Percentiles rank a stretch among this genome's conserved stretches.
These are phyloP conservation scores for Malus orientalis DNA, from an alignment of 306 rosid species.

Conservation along the genomic window DNA sequence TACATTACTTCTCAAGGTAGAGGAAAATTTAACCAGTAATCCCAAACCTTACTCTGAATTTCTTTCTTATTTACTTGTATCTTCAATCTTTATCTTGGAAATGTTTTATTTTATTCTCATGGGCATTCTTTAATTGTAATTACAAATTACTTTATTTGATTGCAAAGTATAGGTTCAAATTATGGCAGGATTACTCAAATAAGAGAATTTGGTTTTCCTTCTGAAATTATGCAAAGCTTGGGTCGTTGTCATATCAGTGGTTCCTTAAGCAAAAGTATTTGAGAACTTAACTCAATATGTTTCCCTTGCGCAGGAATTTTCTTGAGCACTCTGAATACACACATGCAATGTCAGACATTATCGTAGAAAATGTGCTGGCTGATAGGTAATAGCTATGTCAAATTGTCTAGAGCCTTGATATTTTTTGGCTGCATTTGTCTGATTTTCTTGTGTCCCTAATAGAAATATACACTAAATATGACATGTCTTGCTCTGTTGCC, in stretches of 20 bases:
- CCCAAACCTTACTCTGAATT: background rate
- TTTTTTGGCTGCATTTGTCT: constrained; percentile 1
- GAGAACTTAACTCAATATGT: background rate
- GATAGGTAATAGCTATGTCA: constrained; percentile 51
- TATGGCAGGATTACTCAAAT: background rate
- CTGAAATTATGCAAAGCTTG: background rate
- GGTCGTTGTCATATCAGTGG: background rate
- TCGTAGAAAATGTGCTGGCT: constrained; percentile 54
- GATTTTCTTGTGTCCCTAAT: background rate
- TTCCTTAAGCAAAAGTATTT: background rate
- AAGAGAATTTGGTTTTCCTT: background rate
- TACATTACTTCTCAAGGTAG: constrained; percentile 86
- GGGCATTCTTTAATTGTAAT: background rate
- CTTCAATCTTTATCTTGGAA: background rate
- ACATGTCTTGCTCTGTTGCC: background rate
- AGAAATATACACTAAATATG: background rate
- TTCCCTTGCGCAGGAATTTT: constrained; percentile 64
- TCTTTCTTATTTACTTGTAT: background rate
- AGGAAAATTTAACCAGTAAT: constrained; percentile 11
- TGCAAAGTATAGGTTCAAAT: background rate
- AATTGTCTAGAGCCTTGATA: constrained; percentile 11
- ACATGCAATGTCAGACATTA: constrained; percentile 68
- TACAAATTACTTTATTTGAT: constrained; percentile 1
- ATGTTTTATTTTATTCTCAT: background rate
- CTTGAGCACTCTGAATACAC: constrained; percentile 87